A percentile compares a stretch with the other conserved stretches of the same genome.
phyloP scores from a whole-genome alignment of 2,329 filamentous ascomycete genomes.

The Botrytis porri region DNA sequence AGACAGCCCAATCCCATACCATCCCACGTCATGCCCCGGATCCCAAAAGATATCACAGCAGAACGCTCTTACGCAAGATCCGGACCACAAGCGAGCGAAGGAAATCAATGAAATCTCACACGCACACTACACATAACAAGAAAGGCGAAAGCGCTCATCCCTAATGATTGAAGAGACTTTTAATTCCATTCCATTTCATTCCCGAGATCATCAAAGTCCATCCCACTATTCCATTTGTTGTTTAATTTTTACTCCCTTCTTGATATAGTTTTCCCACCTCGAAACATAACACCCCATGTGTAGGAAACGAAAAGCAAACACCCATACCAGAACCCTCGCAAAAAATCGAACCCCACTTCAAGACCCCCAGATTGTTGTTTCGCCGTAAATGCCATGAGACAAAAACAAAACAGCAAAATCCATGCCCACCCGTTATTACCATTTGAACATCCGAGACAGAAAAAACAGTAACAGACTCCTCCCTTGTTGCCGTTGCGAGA shows the following conservation, averaged over 20 bases:
- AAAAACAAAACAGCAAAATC: constrained; percentile 4
- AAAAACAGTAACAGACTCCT: constrained; percentile 9
- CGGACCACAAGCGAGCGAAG: background rate
- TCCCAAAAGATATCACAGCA: background rate
- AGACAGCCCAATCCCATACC: background rate
- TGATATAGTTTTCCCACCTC: background rate
- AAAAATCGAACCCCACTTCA: constrained; percentile 3
- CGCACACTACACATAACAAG: background rate
- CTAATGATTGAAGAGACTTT: background rate
- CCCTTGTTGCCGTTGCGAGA: constrained; percentile 2
- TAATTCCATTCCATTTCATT: constrained; percentile 5
- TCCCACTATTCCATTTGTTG: constrained; percentile 8
- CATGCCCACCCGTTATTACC: constrained; percentile 9
- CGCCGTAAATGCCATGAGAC: constrained; percentile 12
- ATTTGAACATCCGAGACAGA: constrained; percentile 10
- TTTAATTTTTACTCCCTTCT: constrained; percentile 1
- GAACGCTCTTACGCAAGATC: background rate
- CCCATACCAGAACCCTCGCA: constrained; percentile 6
- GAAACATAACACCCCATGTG: background rate
- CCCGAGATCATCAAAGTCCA: background rate
- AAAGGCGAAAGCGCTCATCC: background rate
- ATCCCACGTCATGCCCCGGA: background rate
- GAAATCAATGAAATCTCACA: background rate
- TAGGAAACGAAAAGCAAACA: background rate
- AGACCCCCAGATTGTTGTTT: constrained; percentile 1